Conservation (phyloP, 2,329 filamentous ascomycete genomes). For the Claviceps purpurea region DNA sequence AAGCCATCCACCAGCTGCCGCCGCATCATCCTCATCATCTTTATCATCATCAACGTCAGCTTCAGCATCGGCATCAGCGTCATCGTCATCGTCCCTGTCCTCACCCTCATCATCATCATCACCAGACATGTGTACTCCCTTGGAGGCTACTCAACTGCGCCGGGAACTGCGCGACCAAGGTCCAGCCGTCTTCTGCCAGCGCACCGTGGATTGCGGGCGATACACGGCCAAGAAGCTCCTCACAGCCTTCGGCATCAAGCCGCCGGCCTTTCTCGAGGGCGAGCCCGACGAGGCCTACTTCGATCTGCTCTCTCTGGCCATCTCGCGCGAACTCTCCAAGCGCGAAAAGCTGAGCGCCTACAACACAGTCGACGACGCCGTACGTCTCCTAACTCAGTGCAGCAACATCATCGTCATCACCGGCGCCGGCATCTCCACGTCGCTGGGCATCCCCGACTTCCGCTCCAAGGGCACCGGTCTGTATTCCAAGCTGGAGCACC, state of each 20-base stretch:
- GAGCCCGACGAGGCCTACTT: constrained; percentile 57
- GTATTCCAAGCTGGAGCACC: constrained; percentile 69
- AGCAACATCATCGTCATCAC: constrained; percentile 88
- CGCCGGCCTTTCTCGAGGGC: constrained; percentile 61
- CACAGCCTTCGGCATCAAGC: constrained; percentile 69
- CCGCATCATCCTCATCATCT: background rate
- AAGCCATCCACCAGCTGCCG: too few relatives aligned
- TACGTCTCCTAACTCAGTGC: constrained; percentile 56
- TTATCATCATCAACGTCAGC: background rate
- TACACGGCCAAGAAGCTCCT: constrained; percentile 73
- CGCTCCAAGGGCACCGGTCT: constrained; percentile 85
- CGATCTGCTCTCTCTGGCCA: constrained; percentile 59
- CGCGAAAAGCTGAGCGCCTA: constrained; percentile 66
- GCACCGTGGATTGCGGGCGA: constrained; percentile 53
- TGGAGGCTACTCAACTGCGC: constrained; percentile 56
- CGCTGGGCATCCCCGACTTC: constrained; percentile 92
- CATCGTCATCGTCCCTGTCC: background rate
- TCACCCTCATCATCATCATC: background rate
- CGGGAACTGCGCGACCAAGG: constrained; percentile 62
- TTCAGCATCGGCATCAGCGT: background rate
- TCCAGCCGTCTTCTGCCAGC: constrained; percentile 61
- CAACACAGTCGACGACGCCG: constrained; percentile 82
- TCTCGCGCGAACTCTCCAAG: constrained; percentile 69
- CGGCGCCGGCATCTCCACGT: constrained; percentile 92
- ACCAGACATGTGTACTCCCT: constrained; percentile 46